Evolutionary conservation across 345 rosid genomes (phyloP).

Genomic region (Conringia planisiliqua): DNA sequence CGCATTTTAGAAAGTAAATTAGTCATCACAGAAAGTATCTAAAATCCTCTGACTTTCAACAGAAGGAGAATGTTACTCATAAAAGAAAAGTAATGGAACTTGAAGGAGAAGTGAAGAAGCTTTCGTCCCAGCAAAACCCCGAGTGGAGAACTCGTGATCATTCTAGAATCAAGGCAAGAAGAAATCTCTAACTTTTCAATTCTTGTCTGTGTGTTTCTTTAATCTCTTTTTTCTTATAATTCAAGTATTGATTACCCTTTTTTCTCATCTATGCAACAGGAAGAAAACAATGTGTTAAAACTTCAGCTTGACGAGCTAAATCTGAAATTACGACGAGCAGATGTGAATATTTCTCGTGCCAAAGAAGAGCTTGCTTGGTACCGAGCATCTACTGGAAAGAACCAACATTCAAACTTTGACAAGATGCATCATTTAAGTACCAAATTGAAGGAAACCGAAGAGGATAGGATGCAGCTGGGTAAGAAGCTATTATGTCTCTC

Average conservation of each 20-base stretch:
- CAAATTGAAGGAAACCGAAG: constrained; percentile 75
- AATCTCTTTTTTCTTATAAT: not conserved
- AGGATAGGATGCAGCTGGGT: constrained; percentile 62
- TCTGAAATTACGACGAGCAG: constrained; percentile 53
- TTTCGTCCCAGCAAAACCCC: constrained; percentile 84
- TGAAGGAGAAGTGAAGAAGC: constrained; percentile 74
- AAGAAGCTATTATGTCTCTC: constrained; percentile 63
- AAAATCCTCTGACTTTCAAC: constrained; percentile 12
- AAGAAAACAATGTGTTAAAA: constrained; percentile 79
- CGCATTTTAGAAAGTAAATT: not conserved
- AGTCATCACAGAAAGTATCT: not conserved
- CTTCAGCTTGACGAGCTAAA: constrained; percentile 71
- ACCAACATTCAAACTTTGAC: constrained; percentile 47
- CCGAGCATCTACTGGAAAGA: constrained; percentile 62
- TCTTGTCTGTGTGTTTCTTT: not conserved
- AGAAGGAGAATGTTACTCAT: constrained; percentile 67
- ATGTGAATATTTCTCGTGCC: constrained; percentile 53
- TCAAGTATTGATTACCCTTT: not conserved
- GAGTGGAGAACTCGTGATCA: constrained; percentile 91
- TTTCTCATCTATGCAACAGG: constrained; percentile 47
- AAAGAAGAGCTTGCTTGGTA: constrained; percentile 79
- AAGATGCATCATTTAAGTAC: constrained; percentile 47
- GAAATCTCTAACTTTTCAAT: constrained; percentile 18
- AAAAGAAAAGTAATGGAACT: constrained; percentile 65
- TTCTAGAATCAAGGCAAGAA: constrained; percentile 86